phyloP scores from a whole-genome alignment of 2,329 filamentous ascomycete genomes.

The Ramularia collo-cygni region DNA sequence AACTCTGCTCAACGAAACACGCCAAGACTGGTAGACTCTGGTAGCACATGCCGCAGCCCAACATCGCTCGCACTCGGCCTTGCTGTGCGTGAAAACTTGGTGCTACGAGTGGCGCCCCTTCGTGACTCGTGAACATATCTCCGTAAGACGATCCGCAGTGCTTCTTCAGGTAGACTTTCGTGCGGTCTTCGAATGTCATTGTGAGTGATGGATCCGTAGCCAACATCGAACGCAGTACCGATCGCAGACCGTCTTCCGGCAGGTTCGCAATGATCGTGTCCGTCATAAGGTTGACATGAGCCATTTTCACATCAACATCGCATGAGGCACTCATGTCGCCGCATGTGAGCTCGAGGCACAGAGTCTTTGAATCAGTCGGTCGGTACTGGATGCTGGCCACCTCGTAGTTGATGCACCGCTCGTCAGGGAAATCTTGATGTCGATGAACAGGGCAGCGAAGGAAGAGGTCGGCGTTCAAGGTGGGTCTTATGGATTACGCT shows the following conservation, averaged over 20 bases:
- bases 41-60: constrained; percentile 14
- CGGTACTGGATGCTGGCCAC: no score
- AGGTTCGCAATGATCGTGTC: constrained; percentile 15
- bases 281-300: constrained; percentile 18
- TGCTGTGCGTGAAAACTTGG: constrained; percentile 8
- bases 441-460: no score
- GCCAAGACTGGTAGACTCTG: constrained; percentile 12
- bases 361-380: no score
- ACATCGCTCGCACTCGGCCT: constrained; percentile 11
- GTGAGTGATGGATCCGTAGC: constrained; percentile 13
- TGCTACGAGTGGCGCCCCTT: no score
- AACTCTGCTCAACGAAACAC: constrained; percentile 2
- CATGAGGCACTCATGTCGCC: constrained; percentile 1
- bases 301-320: constrained; percentile 10
- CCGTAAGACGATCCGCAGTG: not conserved
- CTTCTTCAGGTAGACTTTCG: constrained; percentile 9
- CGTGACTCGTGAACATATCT: no score
- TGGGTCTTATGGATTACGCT: no score
- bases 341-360: no score
- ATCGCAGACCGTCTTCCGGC: constrained; percentile 10
- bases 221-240: constrained; percentile 14
- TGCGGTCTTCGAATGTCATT: constrained; percentile 8
- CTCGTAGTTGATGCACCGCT: no score
- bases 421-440: no score
- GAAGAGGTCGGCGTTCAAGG: no score